A percentile compares a stretch with the other conserved stretches of the same genome.
Evolutionary conservation across 768 basidiomycete species (phyloP).

Genomic region (Gloeophyllum trabeum): DNA sequence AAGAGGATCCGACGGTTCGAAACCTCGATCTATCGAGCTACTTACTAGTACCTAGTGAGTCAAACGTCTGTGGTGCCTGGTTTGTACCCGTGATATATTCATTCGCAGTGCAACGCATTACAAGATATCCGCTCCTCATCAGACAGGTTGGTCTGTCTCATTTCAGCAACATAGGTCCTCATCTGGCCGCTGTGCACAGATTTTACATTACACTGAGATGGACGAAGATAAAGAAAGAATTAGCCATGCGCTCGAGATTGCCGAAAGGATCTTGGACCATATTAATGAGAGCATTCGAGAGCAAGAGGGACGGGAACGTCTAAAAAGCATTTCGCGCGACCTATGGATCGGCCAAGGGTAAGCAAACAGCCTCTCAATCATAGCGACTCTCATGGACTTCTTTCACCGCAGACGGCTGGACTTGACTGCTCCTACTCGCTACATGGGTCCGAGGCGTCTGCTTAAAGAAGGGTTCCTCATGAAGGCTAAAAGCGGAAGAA

Average conservation of each 20-base stretch:
- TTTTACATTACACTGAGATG: slow-evolving; percentile 68
- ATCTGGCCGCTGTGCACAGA: slow-evolving; percentile 34
- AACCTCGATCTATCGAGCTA: slow-evolving; percentile 88
- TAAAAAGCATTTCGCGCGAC: slow-evolving; percentile 62
- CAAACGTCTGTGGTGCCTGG: not conserved
- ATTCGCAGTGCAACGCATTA: slow-evolving; percentile 82
- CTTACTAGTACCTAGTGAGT: slow-evolving; percentile 80
- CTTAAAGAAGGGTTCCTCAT: slow-evolving; percentile 66
- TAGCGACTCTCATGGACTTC: not conserved
- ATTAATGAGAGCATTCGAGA: slow-evolving; percentile 89
- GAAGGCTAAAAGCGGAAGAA: slow-evolving; percentile 81
- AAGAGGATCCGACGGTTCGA: slow-evolving; percentile 67
- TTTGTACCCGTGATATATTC: not conserved
- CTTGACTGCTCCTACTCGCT: slow-evolving; percentile 80
- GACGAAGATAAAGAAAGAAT: slow-evolving; percentile 51
- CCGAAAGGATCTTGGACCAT: slow-evolving; percentile 62
- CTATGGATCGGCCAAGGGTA: slow-evolving; percentile 86
- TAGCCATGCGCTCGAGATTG: slow-evolving; percentile 39
- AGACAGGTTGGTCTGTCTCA: slow-evolving; percentile 39
- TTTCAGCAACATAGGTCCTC: not conserved
- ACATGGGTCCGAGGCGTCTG: slow-evolving; percentile 71
- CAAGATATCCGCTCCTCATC: slow-evolving; percentile 86
- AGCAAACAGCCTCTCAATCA: slow-evolving; percentile 11
- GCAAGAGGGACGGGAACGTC: slow-evolving; percentile 70
- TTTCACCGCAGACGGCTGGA: slow-evolving; percentile 52